These are phyloP conservation scores for Fusarium pseudonygamai DNA, from an alignment of 2,329 filamentous ascomycete genomes.

Conservation along the genomic window DNA sequence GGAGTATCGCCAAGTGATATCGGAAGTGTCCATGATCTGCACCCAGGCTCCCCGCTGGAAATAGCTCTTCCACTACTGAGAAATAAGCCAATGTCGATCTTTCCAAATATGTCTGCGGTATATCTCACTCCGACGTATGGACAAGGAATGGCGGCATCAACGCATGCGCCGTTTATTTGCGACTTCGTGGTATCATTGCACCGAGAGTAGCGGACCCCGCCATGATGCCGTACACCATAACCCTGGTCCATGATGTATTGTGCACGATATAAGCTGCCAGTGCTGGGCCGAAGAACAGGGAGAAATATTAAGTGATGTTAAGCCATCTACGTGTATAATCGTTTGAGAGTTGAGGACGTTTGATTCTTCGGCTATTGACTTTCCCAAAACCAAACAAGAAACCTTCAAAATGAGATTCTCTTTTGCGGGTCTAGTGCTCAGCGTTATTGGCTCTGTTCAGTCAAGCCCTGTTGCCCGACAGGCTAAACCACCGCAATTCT, in stretches of 20 bases:
- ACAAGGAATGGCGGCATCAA: background rate
- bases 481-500: background rate
- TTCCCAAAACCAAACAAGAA: background rate
- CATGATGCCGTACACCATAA: background rate
- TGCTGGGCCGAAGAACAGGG: too few species aligned
- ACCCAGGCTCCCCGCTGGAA: background rate
- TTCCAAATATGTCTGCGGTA: background rate
- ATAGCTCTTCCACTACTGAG: background rate
- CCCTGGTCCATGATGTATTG: too few species aligned
- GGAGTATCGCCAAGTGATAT: background rate
- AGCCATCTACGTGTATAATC: background rate
- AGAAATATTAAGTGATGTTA: background rate
- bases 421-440: rapidly evolving
- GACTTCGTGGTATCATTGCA: constrained; percentile 9
- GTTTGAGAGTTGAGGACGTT: background rate
- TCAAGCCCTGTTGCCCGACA: background rate
- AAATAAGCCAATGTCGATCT: background rate
- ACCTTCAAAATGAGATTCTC: background rate
- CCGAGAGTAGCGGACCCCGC: background rate
- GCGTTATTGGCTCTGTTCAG: background rate
- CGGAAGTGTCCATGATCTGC: background rate
- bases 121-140: background rate
- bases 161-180: too few species aligned
- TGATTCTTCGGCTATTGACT: background rate
- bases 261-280: background rate